These are phyloP conservation scores for Trichoderma afroharzianum DNA, from an alignment of 2,329 filamentous ascomycete genomes.

Conservation along the genomic window DNA sequence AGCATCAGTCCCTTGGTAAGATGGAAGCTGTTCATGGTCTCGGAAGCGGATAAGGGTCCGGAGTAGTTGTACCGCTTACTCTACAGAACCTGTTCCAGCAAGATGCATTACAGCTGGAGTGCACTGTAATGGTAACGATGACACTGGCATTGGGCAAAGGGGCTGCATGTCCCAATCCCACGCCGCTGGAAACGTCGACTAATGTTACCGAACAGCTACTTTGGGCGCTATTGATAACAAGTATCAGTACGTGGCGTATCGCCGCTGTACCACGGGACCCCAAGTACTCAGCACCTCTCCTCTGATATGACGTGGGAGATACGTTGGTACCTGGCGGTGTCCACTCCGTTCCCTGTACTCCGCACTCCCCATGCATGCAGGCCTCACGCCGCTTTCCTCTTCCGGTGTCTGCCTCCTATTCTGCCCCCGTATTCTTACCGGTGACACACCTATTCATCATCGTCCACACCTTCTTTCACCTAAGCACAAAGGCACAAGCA, in stretches of 20 bases:
- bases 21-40: not conserved
- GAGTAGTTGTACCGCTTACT: not conserved
- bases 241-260: not conserved
- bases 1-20: not conserved
- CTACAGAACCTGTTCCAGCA: not conserved
- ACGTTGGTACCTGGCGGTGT: not conserved
- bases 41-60: not conserved
- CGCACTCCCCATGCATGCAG: conserved; percentile 7
- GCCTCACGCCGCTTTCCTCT: conserved; percentile 13
- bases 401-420: conserved; percentile 14
- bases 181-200: not conserved
- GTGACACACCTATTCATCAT: conserved; percentile 9
- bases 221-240: not conserved
- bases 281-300: not conserved
- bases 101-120: not conserved
- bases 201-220: not conserved
- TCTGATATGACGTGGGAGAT: not conserved
- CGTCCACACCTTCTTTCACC: conserved; percentile 8
- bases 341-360: conserved; percentile 11
- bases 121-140: not conserved
- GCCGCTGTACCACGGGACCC: not conserved
- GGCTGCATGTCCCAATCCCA: not conserved
- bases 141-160: not conserved
- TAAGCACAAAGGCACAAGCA: not conserved
- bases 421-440: conserved; percentile 4